Conservation (phyloP, 345 rosid genomes). For the Gynandropsis gynandra region DNA sequence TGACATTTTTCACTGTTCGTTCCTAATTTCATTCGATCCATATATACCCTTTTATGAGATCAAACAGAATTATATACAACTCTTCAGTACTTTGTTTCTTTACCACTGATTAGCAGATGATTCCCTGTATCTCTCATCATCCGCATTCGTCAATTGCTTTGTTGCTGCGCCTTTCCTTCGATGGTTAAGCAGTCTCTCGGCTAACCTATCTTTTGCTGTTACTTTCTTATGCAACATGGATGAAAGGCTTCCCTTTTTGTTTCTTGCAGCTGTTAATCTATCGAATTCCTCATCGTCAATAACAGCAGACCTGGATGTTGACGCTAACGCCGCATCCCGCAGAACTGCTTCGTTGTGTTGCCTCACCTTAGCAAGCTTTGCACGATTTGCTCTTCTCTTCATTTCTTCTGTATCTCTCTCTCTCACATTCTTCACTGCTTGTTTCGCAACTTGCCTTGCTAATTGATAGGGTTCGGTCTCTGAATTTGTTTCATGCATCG, state of each 20-base stretch:
- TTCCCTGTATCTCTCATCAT: slow-evolving; percentile 56
- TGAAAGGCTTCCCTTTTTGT: slow-evolving; percentile 55
- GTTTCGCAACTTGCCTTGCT: slow-evolving; percentile 52
- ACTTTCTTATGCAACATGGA: slow-evolving; percentile 57
- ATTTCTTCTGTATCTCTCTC: slow-evolving; percentile 45
- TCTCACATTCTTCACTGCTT: slow-evolving; percentile 66
- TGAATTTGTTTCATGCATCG: slow-evolving; percentile 24
- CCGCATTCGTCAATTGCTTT: slow-evolving; percentile 43
- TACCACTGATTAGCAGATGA: slow-evolving; percentile 87
- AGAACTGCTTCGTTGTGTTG: slow-evolving; percentile 74
- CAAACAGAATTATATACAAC: slow-evolving; percentile 10
- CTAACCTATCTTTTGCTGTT: slow-evolving; percentile 55
- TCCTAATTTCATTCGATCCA: too few species aligned
- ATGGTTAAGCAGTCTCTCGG: slow-evolving; percentile 45
- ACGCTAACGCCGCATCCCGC: slow-evolving; percentile 68
- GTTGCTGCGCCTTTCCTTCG: slow-evolving; percentile 40
- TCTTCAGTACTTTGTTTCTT: too few species aligned
- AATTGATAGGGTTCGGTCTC: slow-evolving; percentile 37
- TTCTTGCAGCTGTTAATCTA: slow-evolving; percentile 26
- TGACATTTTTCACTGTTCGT: too few species aligned
- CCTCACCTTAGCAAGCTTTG: slow-evolving; percentile 64
- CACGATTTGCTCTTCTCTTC: slow-evolving; percentile 53
- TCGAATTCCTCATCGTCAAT: slow-evolving; percentile 33
- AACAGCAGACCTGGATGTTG: slow-evolving; percentile 58
- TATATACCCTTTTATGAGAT: slow-evolving; percentile 11